A percentile compares a stretch with the other conserved stretches of the same genome.
These are phyloP conservation scores for Plasmodium coatneyi DNA, from an alignment of 169 alveolate species.

Conservation along the genomic window DNA sequence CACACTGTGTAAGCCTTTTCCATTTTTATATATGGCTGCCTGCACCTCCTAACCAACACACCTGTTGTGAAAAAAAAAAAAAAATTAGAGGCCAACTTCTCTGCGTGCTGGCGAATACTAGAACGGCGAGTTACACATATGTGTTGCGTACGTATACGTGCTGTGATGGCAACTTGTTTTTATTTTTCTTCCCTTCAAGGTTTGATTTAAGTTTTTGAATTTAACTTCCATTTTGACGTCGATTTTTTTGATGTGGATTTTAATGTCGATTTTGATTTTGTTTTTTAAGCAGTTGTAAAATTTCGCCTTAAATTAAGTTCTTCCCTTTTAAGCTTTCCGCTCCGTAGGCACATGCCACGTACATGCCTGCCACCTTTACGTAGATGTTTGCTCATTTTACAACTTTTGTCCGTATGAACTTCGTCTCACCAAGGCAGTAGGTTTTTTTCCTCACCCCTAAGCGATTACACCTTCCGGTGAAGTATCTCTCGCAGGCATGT, in stretches of 20 bases:
- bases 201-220: background rate
- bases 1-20: background rate
- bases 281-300: background rate
- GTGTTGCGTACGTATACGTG: background rate
- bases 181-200: background rate
- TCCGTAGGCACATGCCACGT: background rate
- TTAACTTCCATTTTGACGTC: background rate
- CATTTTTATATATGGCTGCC: background rate
- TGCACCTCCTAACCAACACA: background rate
- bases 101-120: background rate
- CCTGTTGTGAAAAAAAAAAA: background rate
- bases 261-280: background rate
- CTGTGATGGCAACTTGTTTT: background rate
- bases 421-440: background rate
- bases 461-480: background rate
- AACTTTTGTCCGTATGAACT: background rate
- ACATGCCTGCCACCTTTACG: background rate
- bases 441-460: background rate
- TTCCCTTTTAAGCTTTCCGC: background rate
- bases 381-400: background rate
- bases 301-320: background rate
- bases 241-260: background rate
- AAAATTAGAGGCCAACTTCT: background rate
- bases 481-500: background rate
- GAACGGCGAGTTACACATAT: background rate